Evolutionary conservation across 371 early-diverging fungal genomes (phyloP).

Genomic region (Rhizopus arrhizus): DNA sequence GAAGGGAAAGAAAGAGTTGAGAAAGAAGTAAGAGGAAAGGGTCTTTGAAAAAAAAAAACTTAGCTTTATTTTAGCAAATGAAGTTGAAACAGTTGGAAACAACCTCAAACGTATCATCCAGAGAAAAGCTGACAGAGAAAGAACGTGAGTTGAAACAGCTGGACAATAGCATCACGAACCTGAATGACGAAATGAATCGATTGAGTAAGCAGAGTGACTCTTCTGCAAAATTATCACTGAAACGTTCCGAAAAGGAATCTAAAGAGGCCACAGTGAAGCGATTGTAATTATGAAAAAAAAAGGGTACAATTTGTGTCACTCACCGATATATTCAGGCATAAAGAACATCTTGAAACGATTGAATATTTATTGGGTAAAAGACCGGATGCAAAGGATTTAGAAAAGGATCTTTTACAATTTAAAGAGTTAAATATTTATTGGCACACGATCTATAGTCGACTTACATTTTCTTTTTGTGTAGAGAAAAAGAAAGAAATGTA

Average conservation of each 20-base stretch:
- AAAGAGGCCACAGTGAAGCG: constrained; percentile 34
- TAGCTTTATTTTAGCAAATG: not conserved
- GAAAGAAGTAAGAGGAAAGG: constrained; percentile 11
- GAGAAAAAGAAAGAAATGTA: constrained; percentile 35
- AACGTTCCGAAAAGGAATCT: constrained; percentile 46
- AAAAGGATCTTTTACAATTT: constrained; percentile 25
- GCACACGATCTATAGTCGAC: no score
- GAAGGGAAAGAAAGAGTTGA: constrained; percentile 4
- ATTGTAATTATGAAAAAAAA: constrained; percentile 12
- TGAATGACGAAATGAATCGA: constrained; percentile 53
- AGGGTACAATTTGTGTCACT: not conserved
- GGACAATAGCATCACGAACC: constrained; percentile 33
- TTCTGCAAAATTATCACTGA: constrained; percentile 59
- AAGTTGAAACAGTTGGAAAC: constrained; percentile 10
- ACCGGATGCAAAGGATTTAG: constrained; percentile 32
- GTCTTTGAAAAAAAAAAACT: not conserved
- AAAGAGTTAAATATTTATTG: not conserved
- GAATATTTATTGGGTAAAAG: constrained; percentile 24
- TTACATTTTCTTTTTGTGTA: not conserved
- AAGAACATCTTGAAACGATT: constrained; percentile 35
- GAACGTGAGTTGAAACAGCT: constrained; percentile 27
- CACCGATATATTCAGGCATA: constrained; percentile 5
- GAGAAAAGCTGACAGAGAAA: constrained; percentile 25
- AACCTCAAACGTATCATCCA: not conserved
- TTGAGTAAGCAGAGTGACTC: constrained; percentile 61